A percentile compares a stretch with the other conserved stretches of the same genome.
These are phyloP conservation scores for Fusarium sp. DNA, from an alignment of 2,329 filamentous ascomycete genomes.

Conservation along the genomic window DNA sequence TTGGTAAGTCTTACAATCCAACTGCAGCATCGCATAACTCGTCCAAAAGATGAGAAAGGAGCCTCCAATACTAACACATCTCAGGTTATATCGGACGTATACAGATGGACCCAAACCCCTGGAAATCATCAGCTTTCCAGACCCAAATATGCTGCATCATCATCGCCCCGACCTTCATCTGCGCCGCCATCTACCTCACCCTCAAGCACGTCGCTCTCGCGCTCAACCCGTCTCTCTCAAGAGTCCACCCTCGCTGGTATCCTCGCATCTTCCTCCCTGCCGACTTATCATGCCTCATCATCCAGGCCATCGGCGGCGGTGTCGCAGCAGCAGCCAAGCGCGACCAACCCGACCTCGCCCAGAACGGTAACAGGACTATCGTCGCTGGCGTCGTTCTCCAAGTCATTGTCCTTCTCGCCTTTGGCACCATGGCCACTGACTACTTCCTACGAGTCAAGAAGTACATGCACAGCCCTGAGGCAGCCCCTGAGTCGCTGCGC, in stretches of 20 bases:
- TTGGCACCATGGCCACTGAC: slow-evolving; percentile 60
- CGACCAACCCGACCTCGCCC: slow-evolving; percentile 55
- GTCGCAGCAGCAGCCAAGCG: slow-evolving; percentile 64
- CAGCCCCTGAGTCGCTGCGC: slow-evolving; percentile 48
- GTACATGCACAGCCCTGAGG: slow-evolving; percentile 54
- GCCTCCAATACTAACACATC: slow-evolving; percentile 1
- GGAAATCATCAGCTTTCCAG: slow-evolving; percentile 66
- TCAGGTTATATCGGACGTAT: slow-evolving; percentile 67
- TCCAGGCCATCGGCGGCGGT: slow-evolving; percentile 70
- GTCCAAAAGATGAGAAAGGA: background rate
- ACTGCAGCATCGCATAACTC: background rate
- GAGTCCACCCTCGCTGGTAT: slow-evolving; percentile 64
- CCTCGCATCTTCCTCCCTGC: slow-evolving; percentile 70
- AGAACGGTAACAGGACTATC: slow-evolving; percentile 64
- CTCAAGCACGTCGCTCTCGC: slow-evolving; percentile 69
- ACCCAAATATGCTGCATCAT: slow-evolving; percentile 71
- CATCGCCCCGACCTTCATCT: slow-evolving; percentile 70
- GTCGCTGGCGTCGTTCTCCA: slow-evolving; percentile 67
- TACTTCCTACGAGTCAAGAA: slow-evolving; percentile 59
- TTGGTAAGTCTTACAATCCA: slow-evolving; percentile 54
- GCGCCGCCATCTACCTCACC: slow-evolving; percentile 73
- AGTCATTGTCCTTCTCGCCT: slow-evolving; percentile 62
- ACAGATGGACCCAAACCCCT: slow-evolving; percentile 66
- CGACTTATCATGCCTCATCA: slow-evolving; percentile 68
- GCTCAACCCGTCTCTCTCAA: slow-evolving; percentile 63